These are phyloP conservation scores for Chaetoceros muelleri DNA, from an alignment of 108 stramenopile species.

Conservation along the genomic window DNA sequence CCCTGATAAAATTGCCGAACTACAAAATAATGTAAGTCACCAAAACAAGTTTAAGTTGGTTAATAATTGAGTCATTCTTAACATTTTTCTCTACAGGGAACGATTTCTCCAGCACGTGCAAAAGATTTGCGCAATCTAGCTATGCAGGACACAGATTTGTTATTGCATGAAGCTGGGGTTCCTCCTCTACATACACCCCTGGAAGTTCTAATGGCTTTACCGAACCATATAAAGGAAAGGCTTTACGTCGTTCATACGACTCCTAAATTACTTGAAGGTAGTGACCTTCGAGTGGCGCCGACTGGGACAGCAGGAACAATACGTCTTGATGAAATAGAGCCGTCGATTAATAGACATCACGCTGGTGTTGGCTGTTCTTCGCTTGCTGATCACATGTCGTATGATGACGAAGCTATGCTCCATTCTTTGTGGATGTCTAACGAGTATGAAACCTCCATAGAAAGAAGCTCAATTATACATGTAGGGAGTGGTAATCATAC, in stretches of 20 bases:
- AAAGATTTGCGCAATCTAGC: slow-evolving; percentile 77
- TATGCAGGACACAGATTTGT: slow-evolving; percentile 72
- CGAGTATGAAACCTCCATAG: neutral
- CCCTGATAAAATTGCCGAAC: slow-evolving; percentile 52
- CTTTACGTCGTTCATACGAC: slow-evolving; percentile 93
- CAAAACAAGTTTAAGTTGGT: neutral
- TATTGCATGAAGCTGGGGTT: slow-evolving; percentile 88
- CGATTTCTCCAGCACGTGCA: slow-evolving; percentile 60
- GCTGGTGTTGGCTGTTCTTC: neutral
- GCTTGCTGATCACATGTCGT: neutral
- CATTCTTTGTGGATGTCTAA: neutral
- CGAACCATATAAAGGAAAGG: slow-evolving; percentile 58
- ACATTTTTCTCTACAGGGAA: slow-evolving; percentile 30
- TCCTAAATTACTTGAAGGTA: slow-evolving; percentile 26
- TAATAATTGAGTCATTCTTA: neutral
- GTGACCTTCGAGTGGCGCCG: slow-evolving; percentile 67
- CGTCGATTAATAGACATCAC: slow-evolving; percentile 1
- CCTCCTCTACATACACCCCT: slow-evolving; percentile 93
- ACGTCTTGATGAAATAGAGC: slow-evolving; percentile 41
- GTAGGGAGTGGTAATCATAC: too few relatives aligned
- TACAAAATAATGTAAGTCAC: slow-evolving; percentile 40
- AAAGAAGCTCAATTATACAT: neutral
- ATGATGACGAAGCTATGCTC: neutral
- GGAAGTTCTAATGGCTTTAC: slow-evolving; percentile 59
- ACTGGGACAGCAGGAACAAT: slow-evolving; percentile 86